phyloP scores from a whole-genome alignment of 1,284 basidiomycete species.

The Coniferiporia sulphurascens region DNA sequence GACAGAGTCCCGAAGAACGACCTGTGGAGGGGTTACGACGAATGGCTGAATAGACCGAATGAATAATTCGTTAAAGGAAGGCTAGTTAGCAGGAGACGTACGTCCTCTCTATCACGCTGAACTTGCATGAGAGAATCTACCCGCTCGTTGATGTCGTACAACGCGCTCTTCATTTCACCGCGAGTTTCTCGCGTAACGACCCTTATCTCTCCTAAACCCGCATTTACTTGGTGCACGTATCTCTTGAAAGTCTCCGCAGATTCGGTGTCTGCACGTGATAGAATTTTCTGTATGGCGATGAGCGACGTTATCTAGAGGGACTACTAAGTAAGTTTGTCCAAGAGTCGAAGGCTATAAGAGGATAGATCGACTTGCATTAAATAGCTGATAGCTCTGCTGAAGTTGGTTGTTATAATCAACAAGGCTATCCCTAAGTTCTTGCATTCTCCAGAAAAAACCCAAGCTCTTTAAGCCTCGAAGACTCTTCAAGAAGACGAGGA shows the following conservation, averaged over 20 bases:
- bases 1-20: neutral
- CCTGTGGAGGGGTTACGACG: neutral
- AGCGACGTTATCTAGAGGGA: neutral
- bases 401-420: neutral
- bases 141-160: neutral
- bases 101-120: neutral
- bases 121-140: neutral
- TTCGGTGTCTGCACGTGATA: neutral
- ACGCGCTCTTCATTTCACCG: neutral
- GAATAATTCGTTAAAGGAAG: neutral
- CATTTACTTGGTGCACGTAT: neutral
- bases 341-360: neutral
- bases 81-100: neutral
- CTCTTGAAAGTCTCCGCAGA: neutral
- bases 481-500: neutral
- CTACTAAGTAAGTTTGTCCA: neutral
- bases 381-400: neutral
- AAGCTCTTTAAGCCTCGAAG: neutral
- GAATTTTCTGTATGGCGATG: neutral
- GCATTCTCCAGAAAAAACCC: neutral
- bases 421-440: neutral
- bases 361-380: neutral
- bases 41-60: neutral
- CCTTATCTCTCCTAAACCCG: neutral
- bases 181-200: neutral